Percentiles rank a stretch among this genome's conserved stretches.
phyloP scores from a whole-genome alignment of 345 rosid genomes.

The Pistacia vera region DNA sequence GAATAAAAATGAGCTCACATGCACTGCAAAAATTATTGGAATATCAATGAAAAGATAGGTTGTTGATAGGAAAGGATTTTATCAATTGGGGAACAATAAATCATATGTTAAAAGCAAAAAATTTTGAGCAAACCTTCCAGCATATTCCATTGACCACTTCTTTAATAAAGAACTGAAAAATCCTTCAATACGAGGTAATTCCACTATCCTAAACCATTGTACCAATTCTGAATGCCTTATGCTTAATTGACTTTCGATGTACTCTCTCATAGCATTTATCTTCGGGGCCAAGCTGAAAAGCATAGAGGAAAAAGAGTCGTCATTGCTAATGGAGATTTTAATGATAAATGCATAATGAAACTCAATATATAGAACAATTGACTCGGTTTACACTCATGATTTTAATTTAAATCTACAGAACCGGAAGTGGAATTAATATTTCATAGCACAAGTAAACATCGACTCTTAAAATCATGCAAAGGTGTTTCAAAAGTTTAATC shows the following conservation, averaged over 20 bases:
- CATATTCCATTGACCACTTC: conserved; percentile 74
- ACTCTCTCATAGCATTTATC: conserved; percentile 37
- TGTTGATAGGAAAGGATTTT: background rate
- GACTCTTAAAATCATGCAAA: background rate
- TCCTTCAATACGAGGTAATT: conserved; percentile 56
- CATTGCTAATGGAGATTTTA: conserved; percentile 3
- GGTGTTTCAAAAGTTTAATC: background rate
- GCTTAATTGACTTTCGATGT: conserved; percentile 51
- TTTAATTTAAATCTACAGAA: background rate
- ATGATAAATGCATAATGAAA: background rate
- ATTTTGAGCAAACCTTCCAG: conserved; percentile 63
- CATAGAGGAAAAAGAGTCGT: conserved; percentile 11
- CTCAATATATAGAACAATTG: background rate
- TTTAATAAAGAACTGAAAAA: conserved; percentile 63
- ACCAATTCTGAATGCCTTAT: conserved; percentile 46
- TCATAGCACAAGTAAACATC: background rate
- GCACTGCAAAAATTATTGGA: background rate
- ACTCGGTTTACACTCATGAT: background rate
- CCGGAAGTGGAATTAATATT: background rate
- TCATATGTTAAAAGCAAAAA: conserved; percentile 15
- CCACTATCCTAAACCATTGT: conserved; percentile 60
- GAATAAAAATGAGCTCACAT: conserved; percentile 8
- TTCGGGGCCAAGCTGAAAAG: conserved; percentile 51
- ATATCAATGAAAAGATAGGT: background rate
- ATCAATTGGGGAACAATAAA: conserved; percentile 4